Evolutionary conservation across 768 basidiomycete species (phyloP).

Genomic region (Pholiota microspora): DNA sequence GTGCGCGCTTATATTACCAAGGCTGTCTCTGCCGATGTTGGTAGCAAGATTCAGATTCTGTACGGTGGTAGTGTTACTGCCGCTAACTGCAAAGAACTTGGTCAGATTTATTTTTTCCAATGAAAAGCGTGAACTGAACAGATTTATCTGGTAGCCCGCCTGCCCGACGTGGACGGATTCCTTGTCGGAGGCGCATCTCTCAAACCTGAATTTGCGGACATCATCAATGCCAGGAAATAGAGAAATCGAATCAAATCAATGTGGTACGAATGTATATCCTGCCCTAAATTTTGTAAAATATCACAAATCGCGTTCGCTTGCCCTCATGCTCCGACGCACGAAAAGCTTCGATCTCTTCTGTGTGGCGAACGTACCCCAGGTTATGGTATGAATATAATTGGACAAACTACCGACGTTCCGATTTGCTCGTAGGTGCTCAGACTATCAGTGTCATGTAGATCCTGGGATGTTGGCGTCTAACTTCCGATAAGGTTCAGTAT

Average conservation of each 20-base stretch:
- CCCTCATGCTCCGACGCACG: no score
- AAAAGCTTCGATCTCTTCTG: background rate
- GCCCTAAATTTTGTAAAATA: background rate
- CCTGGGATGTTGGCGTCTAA: background rate
- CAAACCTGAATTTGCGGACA: constrained; percentile 94
- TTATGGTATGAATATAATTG: background rate
- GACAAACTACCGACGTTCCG: background rate
- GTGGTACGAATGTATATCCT: background rate
- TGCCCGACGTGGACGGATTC: constrained; percentile 93
- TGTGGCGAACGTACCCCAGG: background rate
- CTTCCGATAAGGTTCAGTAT: background rate
- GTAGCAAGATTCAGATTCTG: constrained; percentile 78
- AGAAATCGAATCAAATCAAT: background rate
- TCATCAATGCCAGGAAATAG: constrained; percentile 67
- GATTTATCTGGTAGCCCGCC: constrained; percentile 46
- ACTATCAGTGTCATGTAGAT: background rate
- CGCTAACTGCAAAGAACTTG: constrained; percentile 83
- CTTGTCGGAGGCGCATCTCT: constrained; percentile 96
- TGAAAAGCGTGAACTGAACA: constrained; percentile 4
- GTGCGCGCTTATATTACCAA: constrained; percentile 73
- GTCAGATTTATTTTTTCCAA: constrained; percentile 41
- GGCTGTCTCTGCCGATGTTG: constrained; percentile 66
- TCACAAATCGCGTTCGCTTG: background rate
- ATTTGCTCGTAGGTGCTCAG: background rate
- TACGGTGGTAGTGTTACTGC: constrained; percentile 95